These are phyloP conservation scores for Cucurbita ficifolia DNA, from an alignment of 306 rosid genomes.

Conservation along the genomic window DNA sequence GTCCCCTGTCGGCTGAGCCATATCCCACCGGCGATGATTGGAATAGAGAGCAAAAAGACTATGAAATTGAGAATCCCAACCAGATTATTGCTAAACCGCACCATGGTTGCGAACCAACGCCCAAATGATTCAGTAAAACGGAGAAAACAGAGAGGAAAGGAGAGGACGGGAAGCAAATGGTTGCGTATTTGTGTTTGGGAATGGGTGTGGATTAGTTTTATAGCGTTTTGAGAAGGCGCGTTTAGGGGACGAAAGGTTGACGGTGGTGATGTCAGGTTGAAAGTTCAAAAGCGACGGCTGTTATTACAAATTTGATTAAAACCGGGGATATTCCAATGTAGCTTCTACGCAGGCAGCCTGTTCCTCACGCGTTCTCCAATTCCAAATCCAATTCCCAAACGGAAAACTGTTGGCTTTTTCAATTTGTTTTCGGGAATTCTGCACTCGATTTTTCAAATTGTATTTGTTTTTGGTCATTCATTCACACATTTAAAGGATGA, in stretches of 20 bases:
- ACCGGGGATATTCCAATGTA: too few relatives aligned
- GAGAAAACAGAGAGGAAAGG: background rate
- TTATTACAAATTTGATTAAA: background rate
- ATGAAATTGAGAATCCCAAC: constrained; percentile 52
- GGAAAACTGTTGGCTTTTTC: too few relatives aligned
- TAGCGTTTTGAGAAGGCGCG: background rate
- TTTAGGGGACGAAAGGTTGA: background rate
- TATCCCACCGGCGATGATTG: constrained; percentile 37
- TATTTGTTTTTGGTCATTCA: too few relatives aligned
- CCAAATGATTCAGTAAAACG: background rate
- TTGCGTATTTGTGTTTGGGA: background rate
- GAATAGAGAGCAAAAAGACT: constrained; percentile 55
- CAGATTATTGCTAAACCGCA: constrained; percentile 39
- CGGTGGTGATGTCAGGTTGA: background rate
- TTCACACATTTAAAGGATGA: too few relatives aligned
- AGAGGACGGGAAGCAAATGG: background rate
- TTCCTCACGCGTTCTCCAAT: too few relatives aligned
- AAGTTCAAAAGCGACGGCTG: background rate
- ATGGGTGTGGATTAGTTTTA: background rate
- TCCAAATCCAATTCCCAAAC: too few relatives aligned
- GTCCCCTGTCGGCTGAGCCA: constrained; percentile 53
- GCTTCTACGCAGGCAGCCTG: too few relatives aligned
- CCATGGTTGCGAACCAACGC: constrained; percentile 3
- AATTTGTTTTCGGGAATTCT: too few relatives aligned
- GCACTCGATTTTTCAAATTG: too few relatives aligned